Evolutionary conservation across 2,329 filamentous ascomycete species (phyloP).

Genomic region (Pseudofabraea citricarpa): DNA sequence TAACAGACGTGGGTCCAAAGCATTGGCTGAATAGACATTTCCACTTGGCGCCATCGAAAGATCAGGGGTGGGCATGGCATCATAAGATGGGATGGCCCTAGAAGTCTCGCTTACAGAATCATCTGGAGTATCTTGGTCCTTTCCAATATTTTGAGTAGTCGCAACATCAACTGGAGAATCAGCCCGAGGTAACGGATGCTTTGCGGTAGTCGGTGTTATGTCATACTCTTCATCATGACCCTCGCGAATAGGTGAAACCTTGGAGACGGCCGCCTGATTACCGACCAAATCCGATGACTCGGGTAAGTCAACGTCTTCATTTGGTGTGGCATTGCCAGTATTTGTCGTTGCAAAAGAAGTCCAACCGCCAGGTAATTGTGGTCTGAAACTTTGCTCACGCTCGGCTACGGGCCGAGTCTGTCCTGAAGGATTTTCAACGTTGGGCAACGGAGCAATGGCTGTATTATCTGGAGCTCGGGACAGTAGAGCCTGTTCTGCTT

Average conservation of each 20-base stretch:
- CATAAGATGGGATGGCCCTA: not conserved
- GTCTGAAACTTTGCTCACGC: constrained; percentile 23
- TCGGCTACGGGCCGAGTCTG: constrained; percentile 16
- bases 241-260: constrained; percentile 3
- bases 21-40: constrained; percentile 17
- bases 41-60: constrained; percentile 16
- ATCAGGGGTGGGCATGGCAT: constrained; percentile 18
- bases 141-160: constrained; percentile 40
- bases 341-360: constrained; percentile 23
- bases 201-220: constrained; percentile 20
- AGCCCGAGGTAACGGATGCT: constrained; percentile 14
- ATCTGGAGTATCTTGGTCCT: constrained; percentile 33
- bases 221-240: constrained; percentile 11
- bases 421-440: constrained; percentile 8
- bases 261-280: constrained; percentile 3
- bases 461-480: constrained; percentile 28
- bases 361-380: constrained; percentile 26
- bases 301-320: not conserved
- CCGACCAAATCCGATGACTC: not conserved
- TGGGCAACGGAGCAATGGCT: constrained; percentile 6
- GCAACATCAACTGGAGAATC: constrained; percentile 27
- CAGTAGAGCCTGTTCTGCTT: constrained; percentile 39
- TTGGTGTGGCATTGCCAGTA: not conserved
- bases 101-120: constrained; percentile 2
- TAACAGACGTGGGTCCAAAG: constrained; percentile 19